Base-by-base conservation (phyloP, 1,284 basidiomycete species). In the Lentinula novae-zelandiae region DNA sequence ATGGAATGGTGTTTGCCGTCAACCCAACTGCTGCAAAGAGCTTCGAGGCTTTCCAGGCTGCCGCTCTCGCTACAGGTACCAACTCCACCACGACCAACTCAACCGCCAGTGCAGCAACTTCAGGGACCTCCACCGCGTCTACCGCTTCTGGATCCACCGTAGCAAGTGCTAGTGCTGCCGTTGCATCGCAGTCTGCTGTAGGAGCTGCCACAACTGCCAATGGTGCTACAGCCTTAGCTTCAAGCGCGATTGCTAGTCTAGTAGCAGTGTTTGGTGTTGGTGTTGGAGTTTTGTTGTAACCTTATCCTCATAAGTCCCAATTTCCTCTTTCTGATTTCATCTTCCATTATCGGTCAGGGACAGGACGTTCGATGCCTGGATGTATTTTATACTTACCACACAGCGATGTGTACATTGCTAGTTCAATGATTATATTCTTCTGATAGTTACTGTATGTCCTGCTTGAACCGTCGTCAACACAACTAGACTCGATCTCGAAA, bases 1-100 rank as follows among this genome's bases (percentile, higher is more conserved):
- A 38, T n/a, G 64, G 64, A 36, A 66, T 66, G 64, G 64, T 66
- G 5, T 64, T 66, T 42, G 61, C 61, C 5, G 59, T 66, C 36
- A 66, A 66, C 42, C 64, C 64, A 4, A 66, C 64, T n/a, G 58
- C 61, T n/a, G 52, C 62, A 15, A 59, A 61, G 58, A 62, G 60
- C 31, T 64, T 62, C 52, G 63, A 56, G 12, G 53, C 56, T 27
- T 66, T 62, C 59, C 63, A 64, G 40, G 27, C 53, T 15, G 59
- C 50, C 20, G 60, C 60, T n/a, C 27, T 63, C n/a, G 49, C 48
- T 12, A 53, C 58, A 9, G 51, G 57, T 10, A 38, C 55, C 3
- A 50, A 54, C 31, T 36, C 51, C 12, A 34, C 51, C n/a, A 51
- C 58, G 15, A 20, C 39, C 39, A 51, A 42, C 10, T 50, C 57